Conservation (phyloP, 129 eudicot species). For the Artemisia annua region DNA sequence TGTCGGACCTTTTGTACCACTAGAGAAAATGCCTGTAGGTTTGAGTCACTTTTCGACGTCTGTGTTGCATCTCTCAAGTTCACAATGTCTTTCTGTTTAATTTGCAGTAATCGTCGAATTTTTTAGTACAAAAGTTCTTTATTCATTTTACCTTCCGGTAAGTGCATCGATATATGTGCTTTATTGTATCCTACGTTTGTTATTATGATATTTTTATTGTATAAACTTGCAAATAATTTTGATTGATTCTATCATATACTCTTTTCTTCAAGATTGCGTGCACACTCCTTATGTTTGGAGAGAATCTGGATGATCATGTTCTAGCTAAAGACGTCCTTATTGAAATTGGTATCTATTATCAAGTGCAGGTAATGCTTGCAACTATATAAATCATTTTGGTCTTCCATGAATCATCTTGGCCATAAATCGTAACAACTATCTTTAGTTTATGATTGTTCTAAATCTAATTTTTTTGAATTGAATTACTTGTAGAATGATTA, state of each 20-base stretch:
- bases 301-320: slow-evolving; percentile 56
- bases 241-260: not conserved
- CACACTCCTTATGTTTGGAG: slow-evolving; percentile 65
- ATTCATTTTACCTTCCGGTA: slow-evolving; percentile 78
- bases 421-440: no score
- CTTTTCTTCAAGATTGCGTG: slow-evolving; percentile 55
- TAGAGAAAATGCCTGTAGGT: no score
- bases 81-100: not conserved
- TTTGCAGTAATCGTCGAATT: slow-evolving; percentile 65
- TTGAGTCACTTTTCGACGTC: no score
- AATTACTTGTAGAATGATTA: no score
- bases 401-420: no score
- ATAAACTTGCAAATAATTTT: no score
- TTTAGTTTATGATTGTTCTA: not conserved
- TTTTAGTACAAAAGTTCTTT: slow-evolving; percentile 71
- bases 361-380: slow-evolving; percentile 56
- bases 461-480: not conserved
- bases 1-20: no score
- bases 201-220: not conserved
- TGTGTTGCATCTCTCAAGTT: slow-evolving; percentile 12
- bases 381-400: not conserved
- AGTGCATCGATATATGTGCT: slow-evolving; percentile 32
- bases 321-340: slow-evolving; percentile 56
- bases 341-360: slow-evolving; percentile 71
- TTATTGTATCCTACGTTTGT: not conserved